Conservation (phyloP, 768 basidiomycete species). For the Glaciozyma martinii region DNA sequence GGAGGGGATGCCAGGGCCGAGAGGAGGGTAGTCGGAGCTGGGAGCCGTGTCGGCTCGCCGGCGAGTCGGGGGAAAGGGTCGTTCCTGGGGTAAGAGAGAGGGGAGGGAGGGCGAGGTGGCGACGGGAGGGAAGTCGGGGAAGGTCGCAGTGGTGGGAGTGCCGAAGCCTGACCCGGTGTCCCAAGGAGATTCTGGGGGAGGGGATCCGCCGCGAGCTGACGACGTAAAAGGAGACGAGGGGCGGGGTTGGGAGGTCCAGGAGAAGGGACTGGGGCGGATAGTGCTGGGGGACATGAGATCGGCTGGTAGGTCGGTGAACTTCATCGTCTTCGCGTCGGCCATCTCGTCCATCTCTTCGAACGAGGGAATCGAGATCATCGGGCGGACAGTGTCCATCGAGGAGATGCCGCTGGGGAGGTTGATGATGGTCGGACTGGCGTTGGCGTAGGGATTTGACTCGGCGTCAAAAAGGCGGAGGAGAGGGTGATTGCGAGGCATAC, state of each 20-base stretch:
- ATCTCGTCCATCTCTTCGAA: constrained; percentile 24
- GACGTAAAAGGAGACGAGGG: background rate
- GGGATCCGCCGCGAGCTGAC: background rate
- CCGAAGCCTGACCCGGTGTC: background rate
- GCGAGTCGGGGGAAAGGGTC: background rate
- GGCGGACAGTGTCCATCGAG: constrained; percentile 22
- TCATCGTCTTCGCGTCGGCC: background rate
- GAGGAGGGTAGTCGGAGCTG: constrained; percentile 5
- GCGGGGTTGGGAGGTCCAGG: background rate
- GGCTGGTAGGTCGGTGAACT: background rate
- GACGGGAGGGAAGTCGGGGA: constrained; percentile 4
- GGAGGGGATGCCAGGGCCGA: constrained; percentile 4
- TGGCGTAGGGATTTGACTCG: constrained; percentile 28
- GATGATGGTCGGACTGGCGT: constrained; percentile 51
- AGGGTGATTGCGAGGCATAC: constrained; percentile 12
- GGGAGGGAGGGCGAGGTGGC: constrained; percentile 15
- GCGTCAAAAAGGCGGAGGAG: constrained; percentile 34
- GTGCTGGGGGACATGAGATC: constrained; percentile 21
- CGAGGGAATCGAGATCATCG: constrained; percentile 23
- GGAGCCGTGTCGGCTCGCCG: constrained; percentile 25
- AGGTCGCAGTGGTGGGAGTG: constrained; percentile 13
- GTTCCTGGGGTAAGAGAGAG: background rate
- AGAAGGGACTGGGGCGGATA: constrained; percentile 7
- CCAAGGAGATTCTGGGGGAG: constrained; percentile 1
- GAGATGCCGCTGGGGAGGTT: constrained; percentile 4